Percentiles rank a stretch among this genome's conserved stretches.
Conservation (phyloP, 352 stramenopile genomes). For the Aphanomyces invadans region DNA sequence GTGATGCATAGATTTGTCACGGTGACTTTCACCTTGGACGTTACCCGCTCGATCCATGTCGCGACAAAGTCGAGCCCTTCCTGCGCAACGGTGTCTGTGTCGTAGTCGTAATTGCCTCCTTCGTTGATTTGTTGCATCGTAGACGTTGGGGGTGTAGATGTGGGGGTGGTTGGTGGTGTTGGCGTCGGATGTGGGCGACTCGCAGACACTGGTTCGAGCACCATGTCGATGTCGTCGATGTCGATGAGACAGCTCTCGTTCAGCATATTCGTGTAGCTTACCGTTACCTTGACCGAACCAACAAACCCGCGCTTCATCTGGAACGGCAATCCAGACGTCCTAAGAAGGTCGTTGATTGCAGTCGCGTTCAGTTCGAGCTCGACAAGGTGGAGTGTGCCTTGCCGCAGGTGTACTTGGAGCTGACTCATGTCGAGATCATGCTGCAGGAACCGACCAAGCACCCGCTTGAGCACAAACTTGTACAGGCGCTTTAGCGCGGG, state of each 20-base stretch:
- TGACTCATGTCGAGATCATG: slow-evolving; percentile 83
- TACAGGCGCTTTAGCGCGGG: slow-evolving; percentile 85
- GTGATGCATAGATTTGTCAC: slow-evolving; percentile 78
- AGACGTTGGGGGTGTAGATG: background rate
- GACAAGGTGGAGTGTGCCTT: slow-evolving; percentile 67
- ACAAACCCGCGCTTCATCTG: slow-evolving; percentile 81
- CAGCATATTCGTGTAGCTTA: slow-evolving; percentile 84
- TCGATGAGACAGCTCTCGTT: slow-evolving; percentile 82
- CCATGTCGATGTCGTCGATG: slow-evolving; percentile 83
- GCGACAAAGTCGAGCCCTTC: slow-evolving; percentile 86
- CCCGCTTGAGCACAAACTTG: slow-evolving; percentile 87
- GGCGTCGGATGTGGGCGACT: too few relatives aligned
- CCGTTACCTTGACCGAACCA: slow-evolving; percentile 71
- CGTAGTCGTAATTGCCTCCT: slow-evolving; percentile 31
- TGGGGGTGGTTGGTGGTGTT: slow-evolving; percentile 1
- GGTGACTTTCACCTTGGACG: slow-evolving; percentile 85
- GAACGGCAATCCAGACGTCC: slow-evolving; percentile 61
- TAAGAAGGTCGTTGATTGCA: slow-evolving; percentile 75
- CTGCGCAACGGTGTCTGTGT: slow-evolving; percentile 70
- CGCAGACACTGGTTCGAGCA: slow-evolving; percentile 50
- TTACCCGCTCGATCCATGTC: slow-evolving; percentile 86
- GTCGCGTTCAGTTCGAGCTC: slow-evolving; percentile 72
- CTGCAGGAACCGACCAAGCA: slow-evolving; percentile 80
- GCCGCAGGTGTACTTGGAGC: slow-evolving; percentile 74
- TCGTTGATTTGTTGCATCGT: background rate